Conservation (phyloP, 2,329 filamentous ascomycete genomes). For the Curvularia lunata region DNA sequence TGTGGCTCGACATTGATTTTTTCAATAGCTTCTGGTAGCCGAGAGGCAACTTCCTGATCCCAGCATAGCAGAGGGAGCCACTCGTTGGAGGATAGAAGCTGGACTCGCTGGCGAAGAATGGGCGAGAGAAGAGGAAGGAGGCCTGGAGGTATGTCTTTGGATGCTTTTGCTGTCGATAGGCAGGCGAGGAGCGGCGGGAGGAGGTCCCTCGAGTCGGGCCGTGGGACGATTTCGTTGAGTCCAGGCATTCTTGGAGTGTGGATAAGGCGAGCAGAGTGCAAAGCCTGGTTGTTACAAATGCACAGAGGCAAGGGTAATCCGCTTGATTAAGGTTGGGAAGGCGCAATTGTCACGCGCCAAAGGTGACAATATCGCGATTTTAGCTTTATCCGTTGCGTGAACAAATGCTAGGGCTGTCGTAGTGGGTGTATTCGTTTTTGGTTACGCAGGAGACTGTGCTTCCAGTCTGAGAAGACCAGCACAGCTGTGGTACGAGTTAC, state of each 20-base stretch:
- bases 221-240: conserved; percentile 56
- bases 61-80: conserved; percentile 79
- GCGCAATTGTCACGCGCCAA: neutral
- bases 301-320: neutral
- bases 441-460: neutral
- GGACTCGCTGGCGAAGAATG: conserved; percentile 67
- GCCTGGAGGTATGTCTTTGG: conserved; percentile 64
- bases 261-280: neutral
- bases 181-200: conserved; percentile 69
- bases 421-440: conserved; percentile 6
- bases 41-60: conserved; percentile 63
- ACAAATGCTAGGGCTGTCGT: neutral
- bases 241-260: conserved; percentile 53
- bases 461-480: neutral
- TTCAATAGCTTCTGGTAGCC: conserved; percentile 66
- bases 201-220: conserved; percentile 62
- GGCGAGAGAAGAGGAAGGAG: conserved; percentile 67
- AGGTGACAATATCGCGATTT: neutral
- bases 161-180: conserved; percentile 65
- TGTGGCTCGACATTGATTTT: conserved; percentile 76
- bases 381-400: neutral
- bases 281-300: neutral
- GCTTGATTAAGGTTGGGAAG: neutral
- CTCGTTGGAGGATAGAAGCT: conserved; percentile 67
- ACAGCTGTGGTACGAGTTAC: neutral